Percentiles rank a stretch among this genome's conserved stretches.
These are phyloP conservation scores for Paecilomyces variotii DNA, from an alignment of 2,329 filamentous ascomycete species.

Conservation along the genomic window DNA sequence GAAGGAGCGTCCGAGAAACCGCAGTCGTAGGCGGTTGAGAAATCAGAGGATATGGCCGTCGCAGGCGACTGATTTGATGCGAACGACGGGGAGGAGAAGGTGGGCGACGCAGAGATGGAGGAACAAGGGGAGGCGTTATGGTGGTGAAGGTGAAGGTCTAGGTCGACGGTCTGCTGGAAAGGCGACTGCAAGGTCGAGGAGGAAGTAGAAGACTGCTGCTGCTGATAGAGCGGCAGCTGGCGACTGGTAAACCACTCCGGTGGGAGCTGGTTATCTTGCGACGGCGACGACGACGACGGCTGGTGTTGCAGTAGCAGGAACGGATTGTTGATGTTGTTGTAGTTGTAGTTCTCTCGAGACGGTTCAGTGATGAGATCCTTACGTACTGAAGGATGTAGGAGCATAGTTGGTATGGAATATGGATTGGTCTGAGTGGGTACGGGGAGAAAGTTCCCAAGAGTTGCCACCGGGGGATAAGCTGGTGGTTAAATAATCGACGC, in stretches of 20 bases:
- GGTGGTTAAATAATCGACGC: background rate
- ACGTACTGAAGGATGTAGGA: slow-evolving; percentile 31
- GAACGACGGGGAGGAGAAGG: slow-evolving; percentile 21
- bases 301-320: slow-evolving; percentile 10
- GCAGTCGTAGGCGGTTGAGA: slow-evolving; percentile 17
- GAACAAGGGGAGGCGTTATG: slow-evolving; percentile 29
- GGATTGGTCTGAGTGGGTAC: slow-evolving; percentile 13
- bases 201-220: slow-evolving; percentile 11
- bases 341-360: slow-evolving; percentile 15
- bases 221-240: slow-evolving; percentile 4
- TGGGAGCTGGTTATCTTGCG: slow-evolving; percentile 32
- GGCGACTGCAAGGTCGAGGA: slow-evolving; percentile 16
- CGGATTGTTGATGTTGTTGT: slow-evolving; percentile 13
- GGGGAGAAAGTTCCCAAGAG: background rate
- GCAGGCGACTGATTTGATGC: slow-evolving; percentile 20
- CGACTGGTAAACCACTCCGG: slow-evolving; percentile 18
- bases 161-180: slow-evolving; percentile 22
- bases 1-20: slow-evolving; percentile 28
- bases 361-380: slow-evolving; percentile 36
- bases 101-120: slow-evolving; percentile 25
- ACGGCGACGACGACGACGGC: slow-evolving; percentile 18
- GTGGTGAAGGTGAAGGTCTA: background rate
- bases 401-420: slow-evolving; percentile 25
- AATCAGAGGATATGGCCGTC: slow-evolving; percentile 18
- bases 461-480: background rate